A percentile compares a stretch with the other conserved stretches of the same genome.
Evolutionary conservation across 495 filamentous ascomycete genomes (phyloP).

Genomic region (Friedmanniomyces simplex): DNA sequence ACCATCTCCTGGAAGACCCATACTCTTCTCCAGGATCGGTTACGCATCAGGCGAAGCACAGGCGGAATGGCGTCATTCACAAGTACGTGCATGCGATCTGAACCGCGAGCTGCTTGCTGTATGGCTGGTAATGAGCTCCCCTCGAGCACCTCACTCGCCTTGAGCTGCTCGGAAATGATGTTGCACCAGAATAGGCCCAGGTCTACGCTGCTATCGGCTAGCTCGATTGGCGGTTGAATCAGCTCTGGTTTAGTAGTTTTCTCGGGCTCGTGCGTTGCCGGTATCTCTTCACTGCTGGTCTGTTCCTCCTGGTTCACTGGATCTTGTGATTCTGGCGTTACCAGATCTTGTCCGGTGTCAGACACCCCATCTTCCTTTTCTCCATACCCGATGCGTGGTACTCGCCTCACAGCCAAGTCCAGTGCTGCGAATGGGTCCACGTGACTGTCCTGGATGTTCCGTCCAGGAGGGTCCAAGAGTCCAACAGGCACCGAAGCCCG

Average conservation of each 20-base stretch:
- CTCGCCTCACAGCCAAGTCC: neutral
- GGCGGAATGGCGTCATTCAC: neutral
- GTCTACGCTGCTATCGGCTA: neutral
- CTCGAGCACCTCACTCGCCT: neutral
- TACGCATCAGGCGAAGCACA: neutral
- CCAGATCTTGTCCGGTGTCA: neutral
- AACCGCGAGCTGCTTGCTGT: too few relatives aligned
- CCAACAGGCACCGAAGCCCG: too few relatives aligned
- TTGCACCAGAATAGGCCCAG: neutral
- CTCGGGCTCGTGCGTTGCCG: neutral
- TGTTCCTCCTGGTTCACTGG: neutral
- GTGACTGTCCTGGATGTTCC: too few relatives aligned
- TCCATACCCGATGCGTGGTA: neutral
- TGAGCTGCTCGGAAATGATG: neutral
- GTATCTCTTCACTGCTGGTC: neutral
- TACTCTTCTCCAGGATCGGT: neutral
- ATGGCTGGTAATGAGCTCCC: too few relatives aligned
- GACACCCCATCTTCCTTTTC: neutral
- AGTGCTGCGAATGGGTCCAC: neutral
- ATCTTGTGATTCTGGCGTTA: neutral
- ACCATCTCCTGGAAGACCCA: neutral
- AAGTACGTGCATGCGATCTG: neutral
- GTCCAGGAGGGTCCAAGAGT: too few relatives aligned
- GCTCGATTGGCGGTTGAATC: neutral
- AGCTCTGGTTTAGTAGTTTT: neutral